phyloP scores from a whole-genome alignment of 768 basidiomycete genomes.

The Trichaptum fuscoviolaceum region DNA sequence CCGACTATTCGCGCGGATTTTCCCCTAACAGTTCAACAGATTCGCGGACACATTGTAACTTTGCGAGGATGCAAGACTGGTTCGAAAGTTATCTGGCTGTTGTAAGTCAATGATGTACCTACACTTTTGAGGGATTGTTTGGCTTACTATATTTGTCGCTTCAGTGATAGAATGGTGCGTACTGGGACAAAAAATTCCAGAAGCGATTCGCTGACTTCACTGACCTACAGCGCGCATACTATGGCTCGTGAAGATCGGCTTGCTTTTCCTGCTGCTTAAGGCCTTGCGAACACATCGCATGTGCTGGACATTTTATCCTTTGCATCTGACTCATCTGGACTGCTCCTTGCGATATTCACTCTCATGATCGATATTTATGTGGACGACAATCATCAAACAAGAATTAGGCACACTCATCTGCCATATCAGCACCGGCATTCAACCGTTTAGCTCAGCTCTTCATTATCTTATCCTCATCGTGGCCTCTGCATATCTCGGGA shows the following conservation, averaged over 20 bases:
- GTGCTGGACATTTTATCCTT: not conserved
- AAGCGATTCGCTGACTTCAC: conserved; percentile 14
- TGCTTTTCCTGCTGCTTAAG: not conserved
- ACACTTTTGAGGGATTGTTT: conserved; percentile 3
- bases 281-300: not conserved
- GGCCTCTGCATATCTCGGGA: not conserved
- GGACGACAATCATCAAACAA: conserved; percentile 1
- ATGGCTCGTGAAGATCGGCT: conserved; percentile 41
- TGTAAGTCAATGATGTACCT: conserved; percentile 33
- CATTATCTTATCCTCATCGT: not conserved
- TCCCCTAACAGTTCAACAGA: conserved; percentile 21
- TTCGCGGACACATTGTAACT: conserved; percentile 82
- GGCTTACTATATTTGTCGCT: conserved; percentile 1
- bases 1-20: not conserved
- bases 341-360: not conserved
- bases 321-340: conserved; percentile 1
- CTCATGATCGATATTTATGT: not conserved
- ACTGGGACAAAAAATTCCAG: not conserved
- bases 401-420: not conserved
- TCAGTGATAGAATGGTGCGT: conserved; percentile 54
- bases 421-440: not conserved
- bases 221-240: conserved; percentile 50
- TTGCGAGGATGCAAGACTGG: conserved; percentile 89
- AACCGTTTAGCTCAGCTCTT: not conserved
- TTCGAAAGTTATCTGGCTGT: conserved; percentile 89